Evolutionary conservation across 1,284 basidiomycete species (phyloP).

Genomic region (Vanrija sp.): DNA sequence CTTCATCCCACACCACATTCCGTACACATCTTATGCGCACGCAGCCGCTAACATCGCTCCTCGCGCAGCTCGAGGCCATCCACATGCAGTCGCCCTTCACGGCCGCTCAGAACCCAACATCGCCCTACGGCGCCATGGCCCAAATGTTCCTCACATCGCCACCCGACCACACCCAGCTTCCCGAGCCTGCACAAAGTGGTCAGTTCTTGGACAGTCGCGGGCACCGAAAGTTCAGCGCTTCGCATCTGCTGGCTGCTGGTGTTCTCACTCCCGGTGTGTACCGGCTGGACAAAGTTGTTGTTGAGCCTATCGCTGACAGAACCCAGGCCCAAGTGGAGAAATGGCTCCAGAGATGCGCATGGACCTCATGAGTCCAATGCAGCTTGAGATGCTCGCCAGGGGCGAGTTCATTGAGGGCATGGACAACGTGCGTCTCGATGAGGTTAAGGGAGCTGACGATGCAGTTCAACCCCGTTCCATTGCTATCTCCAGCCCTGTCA

Average conservation of each 20-base stretch:
- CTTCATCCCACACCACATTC: not conserved
- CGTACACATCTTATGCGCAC: not conserved
- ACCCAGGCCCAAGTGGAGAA: conserved; percentile 40
- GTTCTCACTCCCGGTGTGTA: conserved; percentile 37
- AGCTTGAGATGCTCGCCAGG: conserved; percentile 38
- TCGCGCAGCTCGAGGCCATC: conserved; percentile 43
- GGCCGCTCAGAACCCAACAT: conserved; percentile 30
- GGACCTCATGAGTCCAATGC: conserved; percentile 45
- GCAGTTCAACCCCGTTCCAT: conserved; percentile 34
- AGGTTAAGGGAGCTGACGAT: not conserved
- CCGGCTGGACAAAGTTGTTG: too few species aligned
- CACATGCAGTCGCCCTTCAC: conserved; percentile 50
- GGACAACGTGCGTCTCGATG: conserved; percentile 28
- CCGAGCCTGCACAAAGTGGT: conserved; percentile 8
- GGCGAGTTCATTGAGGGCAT: conserved; percentile 27
- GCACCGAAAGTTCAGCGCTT: conserved; percentile 8
- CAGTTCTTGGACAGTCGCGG: conserved; percentile 3
- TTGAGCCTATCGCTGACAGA: not conserved
- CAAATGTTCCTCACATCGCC: conserved; percentile 40
- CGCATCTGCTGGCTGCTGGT: conserved; percentile 4
- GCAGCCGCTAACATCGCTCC: not conserved
- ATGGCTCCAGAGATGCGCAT: conserved; percentile 36
- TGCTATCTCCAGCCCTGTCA: conserved; percentile 41
- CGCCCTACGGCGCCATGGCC: conserved; percentile 30
- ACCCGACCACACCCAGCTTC: conserved; percentile 4